Base-by-base conservation (phyloP, 805 yeast genomes). In the Blastobotrys muscicola region DNA sequence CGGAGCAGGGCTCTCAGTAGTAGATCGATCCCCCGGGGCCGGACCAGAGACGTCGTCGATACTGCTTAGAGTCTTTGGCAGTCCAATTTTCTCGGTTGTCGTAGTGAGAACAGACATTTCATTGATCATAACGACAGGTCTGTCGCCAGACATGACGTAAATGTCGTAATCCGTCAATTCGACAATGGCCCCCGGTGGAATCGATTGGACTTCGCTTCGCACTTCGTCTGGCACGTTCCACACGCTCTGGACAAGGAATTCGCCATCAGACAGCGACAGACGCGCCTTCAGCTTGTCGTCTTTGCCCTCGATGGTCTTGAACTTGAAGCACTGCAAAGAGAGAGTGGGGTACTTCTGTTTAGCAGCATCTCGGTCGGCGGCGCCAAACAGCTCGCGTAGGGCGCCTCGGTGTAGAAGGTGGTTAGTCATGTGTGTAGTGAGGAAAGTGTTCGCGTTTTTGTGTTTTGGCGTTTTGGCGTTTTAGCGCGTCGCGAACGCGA, bases 71-170 rank as follows among this genome's bases (percentile, higher is more conserved):
- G 37, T n/a, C 13, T 12, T 30, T 10, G 50, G 50, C 5, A 41
- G 35, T n/a, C 50, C 50, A 44, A 47, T 41, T 33, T 34, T 35
- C 12, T 41, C 44, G 10, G 12, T 15, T 37, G 29, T 29, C 3
- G 13, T 26, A 8, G 20, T 31, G 10, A 35, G 20, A 9, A 36
- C 26, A 8, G 11, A 13, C 33, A 20, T 41, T 10, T 35, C 37
- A 13, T 26, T 29, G 26, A 41, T 14, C 39, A 44, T 12, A 29
- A 44, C 14, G 3, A 44, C 29, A 2, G 41, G 41, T 8, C 33
- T 26, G 9, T 29, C 31, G 23, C 29, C 26, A 10, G 11, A 20
- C 44, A 44, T 35, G 13, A 36, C 12, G 20, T 30, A 29, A 9
- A 33, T 31, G 11, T 41, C 39, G 40, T 42, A 45, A 14, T 40